phyloP scores from a whole-genome alignment of 2,329 filamentous ascomycete species.

The Sclerotinia borealis region DNA sequence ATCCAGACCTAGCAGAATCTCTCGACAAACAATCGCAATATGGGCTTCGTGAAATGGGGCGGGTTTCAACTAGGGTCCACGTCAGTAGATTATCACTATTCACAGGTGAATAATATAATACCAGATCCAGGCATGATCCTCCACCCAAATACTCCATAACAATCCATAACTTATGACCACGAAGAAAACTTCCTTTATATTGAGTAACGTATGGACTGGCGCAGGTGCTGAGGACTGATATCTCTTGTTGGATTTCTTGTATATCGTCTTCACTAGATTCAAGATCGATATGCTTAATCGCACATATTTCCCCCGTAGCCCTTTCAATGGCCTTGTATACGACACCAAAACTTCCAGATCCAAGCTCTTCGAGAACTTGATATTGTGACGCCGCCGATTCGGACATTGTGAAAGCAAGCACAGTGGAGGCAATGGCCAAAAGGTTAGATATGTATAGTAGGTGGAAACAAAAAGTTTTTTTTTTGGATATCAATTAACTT shows the following conservation, averaged over 20 bases:
- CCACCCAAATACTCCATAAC: constrained; percentile 98
- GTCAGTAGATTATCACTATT: constrained; percentile 16
- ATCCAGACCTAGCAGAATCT: constrained; percentile 82
- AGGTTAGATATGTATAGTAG: too few relatives aligned
- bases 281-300: constrained; percentile 98
- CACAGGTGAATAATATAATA: constrained; percentile 39
- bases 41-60: constrained; percentile 83
- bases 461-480: too few relatives aligned
- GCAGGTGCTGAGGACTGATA: constrained; percentile 90
- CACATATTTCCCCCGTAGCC: constrained; percentile 84
- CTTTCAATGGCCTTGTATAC: constrained; percentile 97
- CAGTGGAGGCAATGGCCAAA: not conserved
- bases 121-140: constrained; percentile 89
- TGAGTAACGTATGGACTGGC: constrained; percentile 90
- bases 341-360: constrained; percentile 81
- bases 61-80: constrained; percentile 67
- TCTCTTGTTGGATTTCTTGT: constrained; percentile 95
- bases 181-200: constrained; percentile 94
- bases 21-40: constrained; percentile 89
- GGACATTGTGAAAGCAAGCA: not conserved
- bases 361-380: constrained; percentile 92
- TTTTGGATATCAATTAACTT: too few relatives aligned
- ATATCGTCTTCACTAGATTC: constrained; percentile 99
- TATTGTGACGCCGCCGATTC: constrained; percentile 63
- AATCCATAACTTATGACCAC: constrained; percentile 96